Conservation (phyloP, 2,329 filamentous ascomycete genomes). For the Helotiales sp. region DNA sequence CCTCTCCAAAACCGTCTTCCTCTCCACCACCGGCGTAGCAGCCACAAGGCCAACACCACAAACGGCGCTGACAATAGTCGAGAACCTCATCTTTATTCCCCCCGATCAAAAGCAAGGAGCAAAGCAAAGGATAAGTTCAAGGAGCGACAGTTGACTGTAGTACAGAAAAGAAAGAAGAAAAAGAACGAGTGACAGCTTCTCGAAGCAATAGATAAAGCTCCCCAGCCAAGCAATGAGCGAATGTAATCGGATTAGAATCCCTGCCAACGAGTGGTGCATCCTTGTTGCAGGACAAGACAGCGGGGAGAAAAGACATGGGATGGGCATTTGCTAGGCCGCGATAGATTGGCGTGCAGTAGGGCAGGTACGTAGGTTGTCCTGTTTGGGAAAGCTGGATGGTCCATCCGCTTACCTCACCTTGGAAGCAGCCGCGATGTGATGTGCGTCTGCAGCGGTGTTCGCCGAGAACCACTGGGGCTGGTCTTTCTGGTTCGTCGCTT, state of each 20-base stretch:
- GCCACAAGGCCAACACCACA: conserved; percentile 6
- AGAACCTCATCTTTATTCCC: conserved; percentile 8
- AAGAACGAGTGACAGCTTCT: neutral
- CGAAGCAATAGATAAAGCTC: conserved; percentile 13
- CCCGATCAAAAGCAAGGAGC: neutral
- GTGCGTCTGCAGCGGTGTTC: neutral
- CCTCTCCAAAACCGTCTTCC: conserved; percentile 8
- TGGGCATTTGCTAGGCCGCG: neutral
- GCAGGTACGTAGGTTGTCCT: neutral
- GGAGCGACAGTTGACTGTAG: neutral
- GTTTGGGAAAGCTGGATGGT: neutral
- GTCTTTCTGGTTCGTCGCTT: neutral
- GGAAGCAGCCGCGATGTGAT: neutral
- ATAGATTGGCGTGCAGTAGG: neutral
- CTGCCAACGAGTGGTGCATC: neutral
- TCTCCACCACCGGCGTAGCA: conserved; percentile 10
- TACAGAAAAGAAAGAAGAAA: neutral
- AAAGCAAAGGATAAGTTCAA: too few species aligned
- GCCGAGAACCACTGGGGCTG: neutral
- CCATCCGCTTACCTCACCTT: neutral
- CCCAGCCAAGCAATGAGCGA: neutral
- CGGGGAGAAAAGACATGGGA: too few species aligned
- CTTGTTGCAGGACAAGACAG: neutral
- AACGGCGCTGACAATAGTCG: conserved; percentile 3
- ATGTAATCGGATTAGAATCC: neutral